A percentile compares a stretch with the other conserved stretches of the same genome.
Evolutionary conservation across 352 stramenopile species (phyloP).

Genomic region (Globisporangium solare): DNA sequence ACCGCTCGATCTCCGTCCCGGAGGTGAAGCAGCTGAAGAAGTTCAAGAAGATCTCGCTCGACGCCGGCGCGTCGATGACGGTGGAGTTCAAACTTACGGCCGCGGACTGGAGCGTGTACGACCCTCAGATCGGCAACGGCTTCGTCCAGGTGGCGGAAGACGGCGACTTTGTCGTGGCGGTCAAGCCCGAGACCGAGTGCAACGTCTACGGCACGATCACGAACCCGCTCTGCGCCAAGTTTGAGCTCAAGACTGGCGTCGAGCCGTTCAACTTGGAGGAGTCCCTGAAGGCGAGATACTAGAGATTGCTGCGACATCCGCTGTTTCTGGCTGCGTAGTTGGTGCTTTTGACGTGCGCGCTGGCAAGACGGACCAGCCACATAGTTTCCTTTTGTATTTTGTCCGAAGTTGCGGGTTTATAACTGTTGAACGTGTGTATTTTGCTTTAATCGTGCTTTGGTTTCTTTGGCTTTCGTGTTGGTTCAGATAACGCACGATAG

Average conservation of each 20-base stretch:
- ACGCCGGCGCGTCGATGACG: slow-evolving; percentile 6
- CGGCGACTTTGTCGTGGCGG: slow-evolving; percentile 46
- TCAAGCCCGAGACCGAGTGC: slow-evolving; percentile 58
- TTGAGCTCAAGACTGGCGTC: slow-evolving; percentile 20
- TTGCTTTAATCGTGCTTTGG: too few species aligned
- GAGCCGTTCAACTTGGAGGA: slow-evolving; percentile 9
- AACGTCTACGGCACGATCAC: slow-evolving; percentile 26
- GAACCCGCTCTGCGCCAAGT: slow-evolving; percentile 33
- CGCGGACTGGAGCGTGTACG: slow-evolving; percentile 39
- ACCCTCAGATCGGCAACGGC: slow-evolving; percentile 46
- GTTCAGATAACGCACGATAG: too few species aligned
- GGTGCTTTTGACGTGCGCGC: too few species aligned
- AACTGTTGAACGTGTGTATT: too few species aligned
- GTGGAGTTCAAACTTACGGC: slow-evolving; percentile 35
- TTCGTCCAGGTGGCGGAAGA: slow-evolving; percentile 42
- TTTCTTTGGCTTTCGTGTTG: too few species aligned
- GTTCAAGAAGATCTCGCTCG: slow-evolving; percentile 35
- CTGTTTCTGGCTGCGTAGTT: too few species aligned
- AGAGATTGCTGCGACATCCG: too few species aligned
- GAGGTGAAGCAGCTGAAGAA: slow-evolving; percentile 50
- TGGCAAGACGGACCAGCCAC: too few species aligned
- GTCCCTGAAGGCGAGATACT: neutral
- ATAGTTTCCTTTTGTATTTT: too few species aligned
- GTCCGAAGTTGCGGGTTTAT: too few species aligned
- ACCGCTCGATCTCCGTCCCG: slow-evolving; percentile 27